Evolutionary conservation across 768 basidiomycete genomes (phyloP), one percentile per base, ranked within the genome.

Genomic region (Agrocybe praecox): DNA sequence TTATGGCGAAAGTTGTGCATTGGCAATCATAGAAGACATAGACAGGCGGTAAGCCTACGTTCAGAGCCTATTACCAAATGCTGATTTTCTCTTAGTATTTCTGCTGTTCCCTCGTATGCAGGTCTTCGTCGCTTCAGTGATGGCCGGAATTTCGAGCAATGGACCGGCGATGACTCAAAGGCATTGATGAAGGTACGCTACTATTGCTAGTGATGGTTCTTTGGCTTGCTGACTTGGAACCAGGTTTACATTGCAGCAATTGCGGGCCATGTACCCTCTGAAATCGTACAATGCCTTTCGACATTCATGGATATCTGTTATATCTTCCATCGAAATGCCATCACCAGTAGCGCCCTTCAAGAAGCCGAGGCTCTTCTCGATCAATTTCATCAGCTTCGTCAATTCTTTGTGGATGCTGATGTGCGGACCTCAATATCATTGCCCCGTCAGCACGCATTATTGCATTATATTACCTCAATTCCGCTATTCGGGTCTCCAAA

Each of bases 61-160:
- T 65, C 64, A 0, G 71, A 69, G 21, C 75, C 73, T 34, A 72
- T 75, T 47, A 69, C n/a, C n/a, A n/a, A n/a, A n/a, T n/a, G n/a
- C n/a, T n/a, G n/a, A 43, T 11, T 21, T 33, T 46, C 8, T 21
- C 46, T 17, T 44, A 75, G 71, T 9, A 72, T 72, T 42, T 63
- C 72, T 6, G 67, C 61, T 0, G 65, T 65, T 4, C 58, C 58
- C 14, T 22, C 53, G 7, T 60, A 48, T 36, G 44, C 59, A 12
- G 55, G 55, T 15, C 55, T 60, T n/a, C 55, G 40, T 1, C 55
- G 33, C 10, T 60, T 60, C n/a, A 22, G 21, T 26, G 46, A 60
- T 11, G 59, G 59, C 5, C 44, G 51, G 1, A 26, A 46, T 21
- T 60, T 53, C 22, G 47, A 56, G 29, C 59, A 60, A 24, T 60